Conservation (phyloP, 768 basidiomycete genomes). For the Rhizopogon vinicolor region DNA sequence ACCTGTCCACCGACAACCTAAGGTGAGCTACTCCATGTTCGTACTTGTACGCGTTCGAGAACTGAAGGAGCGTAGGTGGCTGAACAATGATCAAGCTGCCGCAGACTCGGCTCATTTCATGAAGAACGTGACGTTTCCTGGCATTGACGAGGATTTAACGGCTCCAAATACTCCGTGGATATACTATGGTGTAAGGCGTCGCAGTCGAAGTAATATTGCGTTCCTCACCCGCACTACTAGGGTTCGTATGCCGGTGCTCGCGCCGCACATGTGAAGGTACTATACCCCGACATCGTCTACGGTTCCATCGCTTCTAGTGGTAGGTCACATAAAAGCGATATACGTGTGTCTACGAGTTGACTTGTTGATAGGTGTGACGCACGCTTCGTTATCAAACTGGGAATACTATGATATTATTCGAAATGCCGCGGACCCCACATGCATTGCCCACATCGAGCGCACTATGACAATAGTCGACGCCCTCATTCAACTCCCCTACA, state of each 20-base stretch:
- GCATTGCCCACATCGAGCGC: constrained; percentile 53
- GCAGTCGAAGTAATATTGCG: neutral
- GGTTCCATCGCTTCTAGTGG: constrained; percentile 89
- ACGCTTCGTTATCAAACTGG: constrained; percentile 78
- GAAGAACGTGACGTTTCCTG: constrained; percentile 68
- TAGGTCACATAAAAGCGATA: constrained; percentile 22
- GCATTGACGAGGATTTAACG: constrained; percentile 66
- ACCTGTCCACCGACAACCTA: constrained; percentile 80
- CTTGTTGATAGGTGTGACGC: constrained; percentile 62
- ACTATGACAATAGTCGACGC: constrained; percentile 58
- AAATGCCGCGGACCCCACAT: constrained; percentile 57
- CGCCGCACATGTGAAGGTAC: constrained; percentile 83
- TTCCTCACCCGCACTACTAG: constrained; percentile 26
- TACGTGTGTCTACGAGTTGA: neutral
- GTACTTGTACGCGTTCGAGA: neutral
- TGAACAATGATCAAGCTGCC: constrained; percentile 85
- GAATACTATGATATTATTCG: constrained; percentile 87
- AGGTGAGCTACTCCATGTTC: constrained; percentile 36
- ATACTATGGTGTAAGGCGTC: constrained; percentile 76
- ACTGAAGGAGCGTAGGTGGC: constrained; percentile 47
- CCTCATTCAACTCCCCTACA: constrained; percentile 43
- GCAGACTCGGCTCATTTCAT: constrained; percentile 94
- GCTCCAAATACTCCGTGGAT: constrained; percentile 81
- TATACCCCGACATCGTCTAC: constrained; percentile 86
- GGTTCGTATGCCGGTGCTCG: constrained; percentile 93